Evolutionary conservation across 2,329 filamentous ascomycete species (phyloP).

Genomic region (Trichophyton schoenleinii): DNA sequence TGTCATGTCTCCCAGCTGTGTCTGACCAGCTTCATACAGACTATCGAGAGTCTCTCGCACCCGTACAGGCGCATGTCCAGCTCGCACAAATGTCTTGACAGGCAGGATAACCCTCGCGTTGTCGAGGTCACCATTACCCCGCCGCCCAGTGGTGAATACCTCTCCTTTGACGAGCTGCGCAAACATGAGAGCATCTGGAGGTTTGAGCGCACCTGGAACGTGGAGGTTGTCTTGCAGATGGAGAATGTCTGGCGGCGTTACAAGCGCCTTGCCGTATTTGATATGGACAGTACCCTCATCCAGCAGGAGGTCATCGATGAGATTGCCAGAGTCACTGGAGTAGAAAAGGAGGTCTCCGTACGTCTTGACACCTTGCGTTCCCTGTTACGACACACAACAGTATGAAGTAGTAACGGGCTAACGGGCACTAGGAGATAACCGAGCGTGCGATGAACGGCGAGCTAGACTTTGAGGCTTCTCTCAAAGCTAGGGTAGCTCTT

Average conservation of each 20-base stretch:
- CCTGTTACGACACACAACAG: no score
- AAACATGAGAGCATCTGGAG: constrained; percentile 71
- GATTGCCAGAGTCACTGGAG: constrained; percentile 69
- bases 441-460: constrained; percentile 91
- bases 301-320: constrained; percentile 97
- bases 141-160: constrained; percentile 36
- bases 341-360: constrained; percentile 67
- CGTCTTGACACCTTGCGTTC: constrained; percentile 1
- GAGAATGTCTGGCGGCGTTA: constrained; percentile 64
- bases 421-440: constrained; percentile 53
- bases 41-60: constrained; percentile 37
- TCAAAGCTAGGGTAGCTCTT: constrained; percentile 67
- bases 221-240: constrained; percentile 65
- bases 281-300: constrained; percentile 98
- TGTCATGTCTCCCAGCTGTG: constrained; percentile 43
- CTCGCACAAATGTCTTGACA: constrained; percentile 37
- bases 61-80: constrained; percentile 39
- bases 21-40: constrained; percentile 44
- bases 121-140: constrained; percentile 42
- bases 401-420: not conserved
- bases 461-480: constrained; percentile 75
- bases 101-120: constrained; percentile 37
- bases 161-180: constrained; percentile 53
- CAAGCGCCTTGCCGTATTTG: constrained; percentile 82
- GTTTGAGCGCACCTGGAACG: constrained; percentile 81